phyloP scores from a whole-genome alignment of 495 filamentous ascomycete species.

The Penicillium riverlandense region DNA sequence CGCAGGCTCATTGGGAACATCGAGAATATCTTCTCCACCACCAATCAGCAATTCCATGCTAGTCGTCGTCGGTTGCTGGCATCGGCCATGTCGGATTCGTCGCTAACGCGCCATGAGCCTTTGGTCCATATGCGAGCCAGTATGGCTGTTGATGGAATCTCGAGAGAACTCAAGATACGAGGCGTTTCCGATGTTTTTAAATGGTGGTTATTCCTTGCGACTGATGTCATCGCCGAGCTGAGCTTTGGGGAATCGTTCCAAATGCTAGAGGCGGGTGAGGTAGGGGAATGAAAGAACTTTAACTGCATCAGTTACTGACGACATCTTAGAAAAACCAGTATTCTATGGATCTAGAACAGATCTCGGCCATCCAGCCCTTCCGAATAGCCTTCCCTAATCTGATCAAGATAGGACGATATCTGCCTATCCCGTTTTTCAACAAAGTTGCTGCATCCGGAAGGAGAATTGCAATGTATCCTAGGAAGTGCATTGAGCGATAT shows the following conservation, averaged over 20 bases:
- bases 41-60: slow-evolving; percentile 22
- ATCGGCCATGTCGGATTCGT: slow-evolving; percentile 31
- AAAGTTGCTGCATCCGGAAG: slow-evolving; percentile 44
- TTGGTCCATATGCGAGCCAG: slow-evolving; percentile 19
- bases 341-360: slow-evolving; percentile 23
- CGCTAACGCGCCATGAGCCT: slow-evolving; percentile 17
- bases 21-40: slow-evolving; percentile 27
- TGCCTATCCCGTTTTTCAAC: slow-evolving; percentile 11
- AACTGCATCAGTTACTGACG: not conserved
- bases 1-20: slow-evolving; percentile 4
- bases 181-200: slow-evolving; percentile 40
- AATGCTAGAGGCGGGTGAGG: slow-evolving; percentile 44
- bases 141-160: slow-evolving; percentile 26
- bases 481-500: slow-evolving; percentile 34
- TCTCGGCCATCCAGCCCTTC: slow-evolving; percentile 19
- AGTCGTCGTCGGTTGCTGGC: slow-evolving; percentile 26
- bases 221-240: slow-evolving; percentile 48
- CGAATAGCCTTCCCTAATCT: slow-evolving; percentile 28
- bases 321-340: slow-evolving; percentile 35
- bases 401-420: slow-evolving; percentile 4
- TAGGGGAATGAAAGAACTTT: not conserved
- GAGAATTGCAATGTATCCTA: slow-evolving; percentile 29
- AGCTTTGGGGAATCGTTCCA: slow-evolving; percentile 52
- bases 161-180: slow-evolving; percentile 19
- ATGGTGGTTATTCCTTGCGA: slow-evolving; percentile 52